Percentiles rank a stretch among this genome's conserved stretches.
These are phyloP conservation scores for Pseudogymnoascus verrucosus DNA, from an alignment of 2,329 filamentous ascomycete genomes.

Conservation along the genomic window DNA sequence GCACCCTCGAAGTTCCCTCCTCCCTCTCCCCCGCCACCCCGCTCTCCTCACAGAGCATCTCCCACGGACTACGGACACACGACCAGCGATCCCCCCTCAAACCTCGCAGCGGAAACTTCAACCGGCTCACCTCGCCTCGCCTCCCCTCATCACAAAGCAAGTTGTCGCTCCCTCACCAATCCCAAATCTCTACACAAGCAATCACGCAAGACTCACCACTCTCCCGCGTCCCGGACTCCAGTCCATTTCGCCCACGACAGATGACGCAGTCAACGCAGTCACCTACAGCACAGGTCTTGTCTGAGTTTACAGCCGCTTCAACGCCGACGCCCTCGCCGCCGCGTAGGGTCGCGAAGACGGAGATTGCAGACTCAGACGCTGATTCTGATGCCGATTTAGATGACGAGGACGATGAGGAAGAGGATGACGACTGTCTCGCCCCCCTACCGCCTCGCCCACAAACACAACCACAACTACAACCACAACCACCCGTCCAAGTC, in stretches of 20 bases:
- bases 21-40: constrained; percentile 4
- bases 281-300: neutral
- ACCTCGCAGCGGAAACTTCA: neutral
- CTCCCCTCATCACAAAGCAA: neutral
- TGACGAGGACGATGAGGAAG: neutral
- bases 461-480: neutral
- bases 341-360: neutral
- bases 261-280: neutral
- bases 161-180: neutral
- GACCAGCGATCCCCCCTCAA: neutral
- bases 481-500: neutral
- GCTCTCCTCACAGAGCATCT: neutral
- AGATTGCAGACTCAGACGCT: neutral
- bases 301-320: neutral
- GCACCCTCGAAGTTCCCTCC: neutral
- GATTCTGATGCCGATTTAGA: neutral
- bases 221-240: neutral
- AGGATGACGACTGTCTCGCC: neutral
- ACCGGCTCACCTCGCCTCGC: neutral
- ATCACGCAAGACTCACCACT: neutral
- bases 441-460: neutral
- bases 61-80: neutral
- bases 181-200: neutral
- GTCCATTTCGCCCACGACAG: neutral
- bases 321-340: neutral